phyloP scores from a whole-genome alignment of 2,329 filamentous ascomycete genomes.

The Tolypocladium guangdongense region DNA sequence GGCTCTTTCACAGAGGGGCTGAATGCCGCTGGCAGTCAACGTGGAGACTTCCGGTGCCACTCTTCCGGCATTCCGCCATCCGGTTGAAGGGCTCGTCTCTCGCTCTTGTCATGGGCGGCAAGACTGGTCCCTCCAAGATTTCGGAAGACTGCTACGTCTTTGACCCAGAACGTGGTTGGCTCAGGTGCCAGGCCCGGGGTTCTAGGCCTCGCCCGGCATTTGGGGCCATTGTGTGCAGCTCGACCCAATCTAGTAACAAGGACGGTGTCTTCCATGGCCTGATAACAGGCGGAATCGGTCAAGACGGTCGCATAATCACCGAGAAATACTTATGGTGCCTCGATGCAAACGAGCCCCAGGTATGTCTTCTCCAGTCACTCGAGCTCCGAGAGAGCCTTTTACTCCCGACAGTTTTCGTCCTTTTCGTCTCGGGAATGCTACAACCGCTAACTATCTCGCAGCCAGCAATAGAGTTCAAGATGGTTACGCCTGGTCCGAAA shows the following conservation, averaged over 20 bases:
- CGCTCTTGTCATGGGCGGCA: conserved; percentile 53
- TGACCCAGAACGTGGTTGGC: conserved; percentile 35
- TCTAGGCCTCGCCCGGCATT: conserved; percentile 26
- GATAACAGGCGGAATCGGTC: conserved; percentile 60
- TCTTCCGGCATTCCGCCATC: conserved; percentile 65
- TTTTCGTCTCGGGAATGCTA: neutral
- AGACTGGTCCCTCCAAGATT: conserved; percentile 34
- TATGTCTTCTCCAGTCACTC: conserved; percentile 12
- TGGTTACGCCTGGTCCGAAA: neutral
- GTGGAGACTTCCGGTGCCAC: conserved; percentile 53
- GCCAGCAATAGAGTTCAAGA: conserved; percentile 16
- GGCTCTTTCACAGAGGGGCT: conserved; percentile 50
- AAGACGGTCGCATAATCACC: conserved; percentile 49
- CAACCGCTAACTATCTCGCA: conserved; percentile 3
- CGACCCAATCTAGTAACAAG: conserved; percentile 6
- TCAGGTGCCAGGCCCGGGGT: conserved; percentile 26
- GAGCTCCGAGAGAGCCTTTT: neutral
- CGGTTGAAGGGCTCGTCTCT: conserved; percentile 35
- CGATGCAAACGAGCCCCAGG: conserved; percentile 24
- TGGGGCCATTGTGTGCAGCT: conserved; percentile 29
- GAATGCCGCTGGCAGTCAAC: conserved; percentile 48
- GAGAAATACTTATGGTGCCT: conserved; percentile 57
- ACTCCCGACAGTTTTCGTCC: neutral
- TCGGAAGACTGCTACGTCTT: conserved; percentile 45
- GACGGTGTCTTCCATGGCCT: conserved; percentile 42